phyloP scores from a whole-genome alignment of 768 basidiomycete species.

The Lactarius quietus region DNA sequence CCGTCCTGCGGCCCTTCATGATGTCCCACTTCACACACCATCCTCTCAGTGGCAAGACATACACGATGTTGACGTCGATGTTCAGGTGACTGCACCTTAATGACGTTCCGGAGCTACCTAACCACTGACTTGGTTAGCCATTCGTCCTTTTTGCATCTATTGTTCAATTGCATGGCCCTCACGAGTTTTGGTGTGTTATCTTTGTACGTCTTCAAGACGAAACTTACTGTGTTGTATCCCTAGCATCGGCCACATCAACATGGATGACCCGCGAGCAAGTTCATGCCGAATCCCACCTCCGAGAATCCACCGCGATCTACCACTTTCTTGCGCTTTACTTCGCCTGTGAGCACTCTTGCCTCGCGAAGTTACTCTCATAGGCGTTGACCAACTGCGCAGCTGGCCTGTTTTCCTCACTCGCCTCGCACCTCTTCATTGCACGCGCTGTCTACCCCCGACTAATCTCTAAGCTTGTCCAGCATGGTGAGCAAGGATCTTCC shows the following conservation, averaged over 20 bases:
- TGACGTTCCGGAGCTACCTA: not conserved
- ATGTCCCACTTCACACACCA: conserved; percentile 64
- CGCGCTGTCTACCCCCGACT: conserved; percentile 74
- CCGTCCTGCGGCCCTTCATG: conserved; percentile 63
- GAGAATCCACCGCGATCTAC: conserved; percentile 64
- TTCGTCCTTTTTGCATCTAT: conserved; percentile 61
- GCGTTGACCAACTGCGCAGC: conserved; percentile 40
- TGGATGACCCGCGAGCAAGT: conserved; percentile 51
- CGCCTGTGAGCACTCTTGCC: conserved; percentile 45
- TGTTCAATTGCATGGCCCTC: conserved; percentile 76
- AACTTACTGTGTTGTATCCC: conserved; percentile 15
- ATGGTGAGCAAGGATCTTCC: conserved; percentile 36
- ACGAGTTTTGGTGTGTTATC: conserved; percentile 68
- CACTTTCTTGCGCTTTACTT: conserved; percentile 85
- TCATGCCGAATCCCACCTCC: conserved; percentile 42
- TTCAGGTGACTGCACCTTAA: conserved; percentile 57
- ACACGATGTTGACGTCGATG: conserved; percentile 75
- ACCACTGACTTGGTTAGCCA: conserved; percentile 47
- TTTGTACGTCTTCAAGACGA: not conserved
- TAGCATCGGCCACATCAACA: conserved; percentile 62
- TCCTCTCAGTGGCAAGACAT: conserved; percentile 71
- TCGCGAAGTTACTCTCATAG: not conserved
- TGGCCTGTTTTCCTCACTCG: conserved; percentile 73
- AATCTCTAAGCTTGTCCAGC: conserved; percentile 48
- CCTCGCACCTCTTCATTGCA: conserved; percentile 66